A percentile compares a stretch with the other conserved stretches of the same genome.
Conservation (phyloP, 148 eudicot species). For the Salicornia ramosissima region DNA sequence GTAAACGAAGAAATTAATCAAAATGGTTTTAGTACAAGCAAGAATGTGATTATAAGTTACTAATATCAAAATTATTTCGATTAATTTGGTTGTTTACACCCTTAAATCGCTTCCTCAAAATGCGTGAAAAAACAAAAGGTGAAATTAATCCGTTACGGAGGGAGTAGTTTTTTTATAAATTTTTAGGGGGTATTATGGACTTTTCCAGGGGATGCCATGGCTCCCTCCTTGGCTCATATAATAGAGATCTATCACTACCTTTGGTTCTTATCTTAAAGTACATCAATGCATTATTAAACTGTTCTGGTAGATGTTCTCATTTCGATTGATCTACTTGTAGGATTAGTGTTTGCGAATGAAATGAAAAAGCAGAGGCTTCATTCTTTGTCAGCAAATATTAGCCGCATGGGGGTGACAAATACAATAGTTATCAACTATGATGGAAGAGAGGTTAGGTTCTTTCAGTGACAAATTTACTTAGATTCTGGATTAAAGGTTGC, state of each 20-base stretch:
- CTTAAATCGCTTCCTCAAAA: too few species aligned
- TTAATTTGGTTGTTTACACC: too few species aligned
- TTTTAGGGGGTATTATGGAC: too few species aligned
- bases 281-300: background rate
- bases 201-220: too few species aligned
- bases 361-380: slow-evolving; percentile 83
- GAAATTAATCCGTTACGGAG: too few species aligned
- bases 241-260: background rate
- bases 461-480: background rate
- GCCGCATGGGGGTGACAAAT: slow-evolving; percentile 96
- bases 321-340: slow-evolving; percentile 28
- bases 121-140: too few species aligned
- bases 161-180: too few species aligned
- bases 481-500: background rate
- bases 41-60: too few species aligned
- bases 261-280: background rate
- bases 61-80: too few species aligned
- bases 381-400: slow-evolving; percentile 81
- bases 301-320: background rate
- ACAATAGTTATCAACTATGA: slow-evolving; percentile 80
- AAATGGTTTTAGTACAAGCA: too few species aligned
- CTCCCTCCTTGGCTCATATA: too few species aligned
- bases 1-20: too few species aligned
- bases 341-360: slow-evolving; percentile 86
- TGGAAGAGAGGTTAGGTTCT: slow-evolving; percentile 74